These are phyloP conservation scores for Mortierella sp. DNA, from an alignment of 371 early-diverging fungal genomes.

Conservation along the genomic window DNA sequence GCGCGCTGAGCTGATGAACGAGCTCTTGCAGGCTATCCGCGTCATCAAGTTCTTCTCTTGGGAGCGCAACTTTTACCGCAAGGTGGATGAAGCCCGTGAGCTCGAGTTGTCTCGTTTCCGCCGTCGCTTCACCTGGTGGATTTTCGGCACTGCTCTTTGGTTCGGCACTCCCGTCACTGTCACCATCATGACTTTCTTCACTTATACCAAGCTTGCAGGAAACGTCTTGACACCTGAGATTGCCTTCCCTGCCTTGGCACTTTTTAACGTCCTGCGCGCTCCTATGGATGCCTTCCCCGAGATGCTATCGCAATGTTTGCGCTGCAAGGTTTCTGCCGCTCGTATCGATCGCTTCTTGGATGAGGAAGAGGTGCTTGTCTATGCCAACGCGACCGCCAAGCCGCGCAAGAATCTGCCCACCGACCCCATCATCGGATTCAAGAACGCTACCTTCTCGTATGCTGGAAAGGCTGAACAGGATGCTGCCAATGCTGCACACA, in stretches of 20 bases:
- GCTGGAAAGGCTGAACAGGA: constrained; percentile 50
- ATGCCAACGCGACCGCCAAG: constrained; percentile 40
- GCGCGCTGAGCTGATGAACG: constrained; percentile 72
- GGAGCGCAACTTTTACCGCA: constrained; percentile 77
- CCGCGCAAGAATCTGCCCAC: constrained; percentile 58
- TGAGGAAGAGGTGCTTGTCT: constrained; percentile 77
- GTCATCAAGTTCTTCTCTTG: constrained; percentile 84
- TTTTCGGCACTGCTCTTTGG: constrained; percentile 69
- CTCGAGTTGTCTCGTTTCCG: constrained; percentile 69
- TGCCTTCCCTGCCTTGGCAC: constrained; percentile 69
- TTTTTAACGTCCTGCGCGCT: constrained; percentile 66
- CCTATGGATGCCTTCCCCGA: constrained; percentile 78
- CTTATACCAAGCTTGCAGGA: constrained; percentile 74
- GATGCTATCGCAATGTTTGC: constrained; percentile 68
- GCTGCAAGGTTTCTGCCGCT: constrained; percentile 71
- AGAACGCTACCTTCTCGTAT: constrained; percentile 63
- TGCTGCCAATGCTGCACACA: constrained; percentile 40
- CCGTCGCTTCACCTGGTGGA: constrained; percentile 68
- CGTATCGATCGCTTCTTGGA: constrained; percentile 82
- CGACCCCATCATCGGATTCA: constrained; percentile 63
- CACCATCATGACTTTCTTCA: constrained; percentile 73
- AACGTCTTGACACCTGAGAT: constrained; percentile 71
- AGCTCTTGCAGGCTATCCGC: constrained; percentile 78
- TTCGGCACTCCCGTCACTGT: constrained; percentile 80
- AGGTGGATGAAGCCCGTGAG: constrained; percentile 66